phyloP scores from a whole-genome alignment of 768 basidiomycete genomes.

The Tulasnella sp. region DNA sequence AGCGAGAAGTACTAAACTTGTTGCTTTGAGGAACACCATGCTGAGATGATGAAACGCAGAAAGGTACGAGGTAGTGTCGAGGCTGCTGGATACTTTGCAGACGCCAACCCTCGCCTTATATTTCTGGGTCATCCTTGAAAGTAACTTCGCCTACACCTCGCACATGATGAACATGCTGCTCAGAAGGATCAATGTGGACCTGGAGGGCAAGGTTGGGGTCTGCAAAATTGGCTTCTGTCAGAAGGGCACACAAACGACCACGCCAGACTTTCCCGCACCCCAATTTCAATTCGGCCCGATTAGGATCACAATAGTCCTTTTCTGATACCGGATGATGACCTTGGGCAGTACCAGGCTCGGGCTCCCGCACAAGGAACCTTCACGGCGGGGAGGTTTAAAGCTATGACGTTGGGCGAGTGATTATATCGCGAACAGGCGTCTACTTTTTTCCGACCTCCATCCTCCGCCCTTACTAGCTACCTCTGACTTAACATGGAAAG shows the following conservation, averaged over 20 bases:
- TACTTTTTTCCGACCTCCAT: background rate
- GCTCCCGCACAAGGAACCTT: no score
- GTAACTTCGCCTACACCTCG: background rate
- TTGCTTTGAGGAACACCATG: slow-evolving; percentile 17
- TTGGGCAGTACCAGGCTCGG: no score
- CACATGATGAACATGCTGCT: background rate
- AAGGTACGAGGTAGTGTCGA: background rate
- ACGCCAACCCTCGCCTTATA: background rate
- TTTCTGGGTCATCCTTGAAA: background rate
- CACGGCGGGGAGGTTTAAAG: no score
- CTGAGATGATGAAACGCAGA: no score
- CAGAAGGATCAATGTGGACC: background rate
- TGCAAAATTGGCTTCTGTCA: background rate
- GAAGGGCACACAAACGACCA: background rate
- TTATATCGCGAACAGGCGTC: background rate
- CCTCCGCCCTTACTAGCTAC: background rate
- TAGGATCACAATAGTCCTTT: no score
- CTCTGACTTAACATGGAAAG: background rate
- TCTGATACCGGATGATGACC: no score
- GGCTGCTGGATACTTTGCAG: background rate
- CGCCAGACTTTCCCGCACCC: background rate
- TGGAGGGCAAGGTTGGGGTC: background rate
- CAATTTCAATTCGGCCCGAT: no score
- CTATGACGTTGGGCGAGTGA: background rate
- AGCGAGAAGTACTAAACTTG: background rate